Evolutionary conservation across 2,329 filamentous ascomycete genomes (phyloP).

Genomic region (Apiospora kogelbergensis): DNA sequence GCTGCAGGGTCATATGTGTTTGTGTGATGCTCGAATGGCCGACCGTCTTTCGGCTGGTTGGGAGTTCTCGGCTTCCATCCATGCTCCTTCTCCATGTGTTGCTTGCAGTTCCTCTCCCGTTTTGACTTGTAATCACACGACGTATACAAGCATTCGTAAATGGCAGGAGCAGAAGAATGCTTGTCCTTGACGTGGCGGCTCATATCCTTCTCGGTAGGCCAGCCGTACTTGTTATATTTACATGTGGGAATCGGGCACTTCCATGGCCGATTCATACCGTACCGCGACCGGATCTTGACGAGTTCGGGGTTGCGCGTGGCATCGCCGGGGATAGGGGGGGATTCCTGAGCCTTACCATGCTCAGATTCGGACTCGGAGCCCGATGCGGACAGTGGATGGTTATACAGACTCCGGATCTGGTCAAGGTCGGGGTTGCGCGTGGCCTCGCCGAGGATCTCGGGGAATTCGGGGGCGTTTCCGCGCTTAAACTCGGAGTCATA

Average conservation of each 20-base stretch:
- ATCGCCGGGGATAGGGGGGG: too few species aligned
- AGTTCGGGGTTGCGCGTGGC: too few species aligned
- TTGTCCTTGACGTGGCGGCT: conserved; percentile 96
- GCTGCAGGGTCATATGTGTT: neutral
- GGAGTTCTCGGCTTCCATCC: conserved; percentile 55
- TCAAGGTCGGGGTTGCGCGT: conserved; percentile 41
- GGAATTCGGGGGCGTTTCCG: conserved; percentile 49
- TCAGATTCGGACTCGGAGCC: too few species aligned
- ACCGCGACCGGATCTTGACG: too few species aligned
- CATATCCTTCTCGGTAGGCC: conserved; percentile 97
- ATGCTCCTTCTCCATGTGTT: conserved; percentile 98
- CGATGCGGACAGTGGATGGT: too few species aligned
- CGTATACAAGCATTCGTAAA: conserved; percentile 80
- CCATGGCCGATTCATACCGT: too few species aligned
- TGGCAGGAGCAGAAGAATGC: conserved; percentile 77
- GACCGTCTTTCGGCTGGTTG: neutral
- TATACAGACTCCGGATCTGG: conserved; percentile 41
- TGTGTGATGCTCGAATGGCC: neutral
- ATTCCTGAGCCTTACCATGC: too few species aligned
- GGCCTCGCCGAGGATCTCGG: conserved; percentile 54
- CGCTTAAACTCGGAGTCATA: conserved; percentile 49
- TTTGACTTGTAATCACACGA: conserved; percentile 94
- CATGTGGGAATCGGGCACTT: conserved; percentile 82
- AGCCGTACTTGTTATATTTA: conserved; percentile 88
- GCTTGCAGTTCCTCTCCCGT: conserved; percentile 94